These are phyloP conservation scores for Paramyrothecium roridum DNA, from an alignment of 2,329 filamentous ascomycete species.

Conservation along the genomic window DNA sequence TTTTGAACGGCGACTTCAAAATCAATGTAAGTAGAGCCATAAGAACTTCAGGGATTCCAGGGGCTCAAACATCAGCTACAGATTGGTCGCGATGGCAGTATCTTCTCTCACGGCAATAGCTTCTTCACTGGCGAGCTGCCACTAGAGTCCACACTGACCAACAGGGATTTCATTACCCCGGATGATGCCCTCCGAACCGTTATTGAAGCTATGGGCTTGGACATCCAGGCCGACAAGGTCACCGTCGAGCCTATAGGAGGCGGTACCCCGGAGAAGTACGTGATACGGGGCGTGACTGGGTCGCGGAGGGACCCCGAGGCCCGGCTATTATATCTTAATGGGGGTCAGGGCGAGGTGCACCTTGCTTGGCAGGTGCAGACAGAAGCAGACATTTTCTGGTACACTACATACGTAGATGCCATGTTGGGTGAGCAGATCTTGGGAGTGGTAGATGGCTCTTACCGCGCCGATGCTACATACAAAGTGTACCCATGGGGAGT, in stretches of 20 bases:
- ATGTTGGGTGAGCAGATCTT: slow-evolving; percentile 41
- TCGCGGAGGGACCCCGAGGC: slow-evolving; percentile 50
- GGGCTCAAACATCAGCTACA: neutral
- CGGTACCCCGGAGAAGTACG: slow-evolving; percentile 27
- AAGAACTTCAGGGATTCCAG: no score
- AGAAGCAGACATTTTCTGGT: slow-evolving; percentile 53
- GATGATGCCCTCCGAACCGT: slow-evolving; percentile 35
- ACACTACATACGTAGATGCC: slow-evolving; percentile 55
- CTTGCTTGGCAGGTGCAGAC: slow-evolving; percentile 60
- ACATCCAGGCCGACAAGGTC: slow-evolving; percentile 34
- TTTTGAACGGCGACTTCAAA: slow-evolving; percentile 60
- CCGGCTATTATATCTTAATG: slow-evolving; percentile 52
- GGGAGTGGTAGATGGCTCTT: slow-evolving; percentile 56
- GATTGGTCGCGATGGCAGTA: slow-evolving; percentile 49
- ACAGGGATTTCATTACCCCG: slow-evolving; percentile 21
- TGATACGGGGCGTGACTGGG: slow-evolving; percentile 45
- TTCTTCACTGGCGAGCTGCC: slow-evolving; percentile 38
- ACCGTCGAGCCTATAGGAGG: slow-evolving; percentile 39
- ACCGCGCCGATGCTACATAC: slow-evolving; percentile 52
- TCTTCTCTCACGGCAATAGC: slow-evolving; percentile 57
- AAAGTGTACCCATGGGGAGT: slow-evolving; percentile 54
- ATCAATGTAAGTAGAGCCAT: slow-evolving; percentile 46
- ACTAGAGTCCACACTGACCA: slow-evolving; percentile 18
- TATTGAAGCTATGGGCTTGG: slow-evolving; percentile 28
- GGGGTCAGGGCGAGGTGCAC: slow-evolving; percentile 40